Evolutionary conservation across 345 rosid genomes (phyloP).

Genomic region (Camelina laxa): DNA sequence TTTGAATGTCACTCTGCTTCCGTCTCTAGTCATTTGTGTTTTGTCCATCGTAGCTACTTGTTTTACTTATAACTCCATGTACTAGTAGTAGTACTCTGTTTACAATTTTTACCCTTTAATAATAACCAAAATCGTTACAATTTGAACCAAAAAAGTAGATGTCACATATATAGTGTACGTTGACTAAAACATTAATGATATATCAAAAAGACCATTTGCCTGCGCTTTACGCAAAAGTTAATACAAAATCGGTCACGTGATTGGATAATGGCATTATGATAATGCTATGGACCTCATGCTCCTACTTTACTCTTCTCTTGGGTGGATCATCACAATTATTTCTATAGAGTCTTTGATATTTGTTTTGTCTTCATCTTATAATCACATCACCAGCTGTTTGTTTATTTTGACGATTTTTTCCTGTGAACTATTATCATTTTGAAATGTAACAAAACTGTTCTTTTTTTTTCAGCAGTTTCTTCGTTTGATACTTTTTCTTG

Average conservation of each 20-base stretch:
- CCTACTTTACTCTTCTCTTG: too few relatives aligned
- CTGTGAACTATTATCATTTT: not conserved
- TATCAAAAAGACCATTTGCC: conserved; percentile 27
- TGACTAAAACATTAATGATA: conserved; percentile 14
- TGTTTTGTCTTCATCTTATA: not conserved
- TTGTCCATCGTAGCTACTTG: conserved; percentile 82
- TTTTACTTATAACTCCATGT: conserved; percentile 87
- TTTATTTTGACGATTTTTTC: not conserved
- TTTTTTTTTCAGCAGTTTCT: not conserved
- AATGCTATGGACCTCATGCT: conserved; percentile 6
- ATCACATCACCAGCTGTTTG: not conserved
- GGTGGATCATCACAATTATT: not conserved
- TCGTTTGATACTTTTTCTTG: conserved; percentile 10
- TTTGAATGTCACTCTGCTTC: conserved; percentile 81
- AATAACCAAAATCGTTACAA: not conserved
- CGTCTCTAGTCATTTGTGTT: conserved; percentile 76
- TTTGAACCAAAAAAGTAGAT: too few relatives aligned
- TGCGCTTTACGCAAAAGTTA: conserved; percentile 29
- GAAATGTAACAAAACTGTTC: not conserved
- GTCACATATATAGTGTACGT: not conserved
- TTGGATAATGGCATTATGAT: not conserved
- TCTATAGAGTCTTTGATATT: not conserved
- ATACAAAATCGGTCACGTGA: conserved; percentile 22
- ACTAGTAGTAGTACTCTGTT: conserved; percentile 45
- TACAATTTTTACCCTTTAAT: not conserved